phyloP scores from a whole-genome alignment of 2,329 filamentous ascomycete species.

The Macroventuria anomochaeta region DNA sequence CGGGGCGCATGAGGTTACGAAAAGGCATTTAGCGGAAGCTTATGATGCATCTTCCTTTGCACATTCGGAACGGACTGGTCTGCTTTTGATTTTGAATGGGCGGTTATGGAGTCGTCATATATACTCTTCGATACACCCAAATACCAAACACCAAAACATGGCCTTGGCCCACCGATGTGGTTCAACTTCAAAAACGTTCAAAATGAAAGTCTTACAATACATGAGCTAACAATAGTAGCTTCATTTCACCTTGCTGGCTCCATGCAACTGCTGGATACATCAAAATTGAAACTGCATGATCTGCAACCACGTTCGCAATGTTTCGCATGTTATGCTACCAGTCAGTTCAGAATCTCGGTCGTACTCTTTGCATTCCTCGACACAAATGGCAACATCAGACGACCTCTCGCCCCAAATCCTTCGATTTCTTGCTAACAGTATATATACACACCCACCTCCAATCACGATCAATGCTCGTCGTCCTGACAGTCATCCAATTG shows the following conservation, averaged over 20 bases:
- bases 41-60: slow-evolving; percentile 43
- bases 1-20: slow-evolving; percentile 40
- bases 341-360: too few relatives aligned
- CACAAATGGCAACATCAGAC: too few relatives aligned
- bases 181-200: slow-evolving; percentile 1
- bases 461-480: too few relatives aligned
- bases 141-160: slow-evolving; percentile 36
- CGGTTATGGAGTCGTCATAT: slow-evolving; percentile 39
- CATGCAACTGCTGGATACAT: not conserved
- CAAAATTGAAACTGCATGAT: too few relatives aligned
- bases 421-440: too few relatives aligned
- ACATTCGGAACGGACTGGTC: slow-evolving; percentile 38
- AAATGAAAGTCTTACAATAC: not conserved
- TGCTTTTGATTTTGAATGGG: slow-evolving; percentile 34
- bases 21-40: slow-evolving; percentile 38
- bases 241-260: not conserved
- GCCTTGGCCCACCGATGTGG: slow-evolving; percentile 31
- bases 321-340: too few relatives aligned
- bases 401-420: too few relatives aligned
- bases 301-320: too few relatives aligned
- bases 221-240: not conserved
- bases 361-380: too few relatives aligned
- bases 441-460: too few relatives aligned
- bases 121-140: slow-evolving; percentile 43
- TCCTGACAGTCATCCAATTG: too few relatives aligned